Conservation (phyloP, 225 moss, liverwort and hornwort species). For the Marchantia paleacea region DNA sequence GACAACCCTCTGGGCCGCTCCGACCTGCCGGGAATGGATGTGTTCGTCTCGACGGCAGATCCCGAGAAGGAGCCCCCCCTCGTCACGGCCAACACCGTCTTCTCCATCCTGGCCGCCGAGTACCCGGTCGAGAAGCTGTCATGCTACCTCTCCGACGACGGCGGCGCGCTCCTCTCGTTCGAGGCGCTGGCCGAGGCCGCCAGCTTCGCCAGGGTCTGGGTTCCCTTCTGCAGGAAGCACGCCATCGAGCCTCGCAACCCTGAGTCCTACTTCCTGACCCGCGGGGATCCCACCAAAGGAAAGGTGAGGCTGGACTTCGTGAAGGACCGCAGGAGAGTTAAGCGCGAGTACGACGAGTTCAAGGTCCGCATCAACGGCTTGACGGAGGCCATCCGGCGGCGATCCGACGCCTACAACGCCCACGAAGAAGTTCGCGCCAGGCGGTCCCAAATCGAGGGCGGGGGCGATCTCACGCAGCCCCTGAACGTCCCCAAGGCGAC, state of each 20-base stretch:
- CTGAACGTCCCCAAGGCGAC: conserved; percentile 72
- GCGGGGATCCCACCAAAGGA: conserved; percentile 74
- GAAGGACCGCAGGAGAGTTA: conserved; percentile 75
- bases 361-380: conserved; percentile 86
- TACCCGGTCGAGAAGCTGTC: conserved; percentile 81
- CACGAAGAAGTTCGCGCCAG: conserved; percentile 66
- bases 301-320: conserved; percentile 77
- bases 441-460: conserved; percentile 60
- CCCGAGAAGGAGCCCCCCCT: conserved; percentile 82
- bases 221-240: conserved; percentile 82
- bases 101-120: conserved; percentile 77
- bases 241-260: conserved; percentile 76
- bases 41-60: conserved; percentile 87
- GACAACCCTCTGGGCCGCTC: conserved; percentile 37
- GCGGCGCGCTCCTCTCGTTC: conserved; percentile 73
- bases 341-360: conserved; percentile 84
- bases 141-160: conserved; percentile 89
- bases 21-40: conserved; percentile 37
- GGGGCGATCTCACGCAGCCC: conserved; percentile 53
- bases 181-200: conserved; percentile 91
- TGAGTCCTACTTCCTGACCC: conserved; percentile 64
- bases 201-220: conserved; percentile 84
- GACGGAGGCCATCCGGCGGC: conserved; percentile 68
- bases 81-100: conserved; percentile 75
- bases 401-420: conserved; percentile 84